Conservation (phyloP, 2,329 filamentous ascomycete genomes). For the Cordyceps farinosa region DNA sequence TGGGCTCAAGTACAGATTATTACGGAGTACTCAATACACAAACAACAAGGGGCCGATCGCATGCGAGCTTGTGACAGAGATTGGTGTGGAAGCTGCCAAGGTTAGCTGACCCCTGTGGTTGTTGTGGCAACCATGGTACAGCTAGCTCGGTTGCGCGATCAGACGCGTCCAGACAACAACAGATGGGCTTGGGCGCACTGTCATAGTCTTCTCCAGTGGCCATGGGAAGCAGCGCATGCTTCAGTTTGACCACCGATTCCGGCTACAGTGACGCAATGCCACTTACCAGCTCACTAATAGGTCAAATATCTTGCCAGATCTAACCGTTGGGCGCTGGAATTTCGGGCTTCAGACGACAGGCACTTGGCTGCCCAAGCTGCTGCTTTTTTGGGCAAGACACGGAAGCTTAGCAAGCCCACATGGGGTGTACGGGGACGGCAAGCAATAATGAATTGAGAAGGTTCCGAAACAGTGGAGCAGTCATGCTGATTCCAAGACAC, state of each 20-base stretch:
- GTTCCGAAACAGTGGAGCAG: conserved; percentile 8
- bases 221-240: neutral
- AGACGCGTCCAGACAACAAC: conserved; percentile 14
- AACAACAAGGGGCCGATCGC: neutral
- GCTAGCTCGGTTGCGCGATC: neutral
- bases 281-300: neutral
- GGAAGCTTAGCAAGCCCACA: conserved; percentile 1
- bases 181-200: neutral
- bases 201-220: neutral
- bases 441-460: conserved; percentile 4
- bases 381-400: conserved; percentile 3
- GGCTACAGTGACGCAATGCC: neutral
- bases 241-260: neutral
- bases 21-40: neutral
- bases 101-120: conserved; percentile 3
- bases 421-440: neutral
- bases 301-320: neutral
- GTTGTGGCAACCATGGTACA: conserved; percentile 3
- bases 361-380: conserved; percentile 5
- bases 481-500: conserved; percentile 1
- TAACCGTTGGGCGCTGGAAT: conserved; percentile 16
- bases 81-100: neutral
- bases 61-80: conserved; percentile 7
- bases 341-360: conserved; percentile 1
- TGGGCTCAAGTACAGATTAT: neutral